phyloP scores from a whole-genome alignment of 1,139 yeast genomes.

The Blastobotrys aristatus region DNA sequence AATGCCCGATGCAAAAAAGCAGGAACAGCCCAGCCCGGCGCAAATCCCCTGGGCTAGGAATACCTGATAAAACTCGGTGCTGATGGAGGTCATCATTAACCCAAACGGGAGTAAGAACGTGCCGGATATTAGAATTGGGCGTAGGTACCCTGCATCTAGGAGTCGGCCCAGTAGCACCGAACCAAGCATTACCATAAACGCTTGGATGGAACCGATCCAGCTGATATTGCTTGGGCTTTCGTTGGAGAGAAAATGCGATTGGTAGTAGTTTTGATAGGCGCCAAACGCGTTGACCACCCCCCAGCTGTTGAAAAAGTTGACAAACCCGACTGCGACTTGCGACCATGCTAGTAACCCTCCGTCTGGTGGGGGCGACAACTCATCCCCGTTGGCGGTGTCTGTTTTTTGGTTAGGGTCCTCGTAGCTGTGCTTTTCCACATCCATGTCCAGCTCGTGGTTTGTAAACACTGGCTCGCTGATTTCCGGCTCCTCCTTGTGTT shows the following conservation, averaged over 20 bases:
- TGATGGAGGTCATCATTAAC: constrained; percentile 48
- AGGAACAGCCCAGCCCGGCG: constrained; percentile 51
- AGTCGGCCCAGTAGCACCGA: constrained; percentile 58
- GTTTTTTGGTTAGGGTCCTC: not conserved
- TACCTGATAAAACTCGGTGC: constrained; percentile 49
- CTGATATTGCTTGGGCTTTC: constrained; percentile 46
- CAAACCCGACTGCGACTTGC: constrained; percentile 36
- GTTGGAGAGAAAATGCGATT: constrained; percentile 41
- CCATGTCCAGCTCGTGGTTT: not conserved
- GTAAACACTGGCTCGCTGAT: not conserved
- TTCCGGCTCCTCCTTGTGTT: not conserved
- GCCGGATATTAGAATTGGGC: constrained; percentile 39
- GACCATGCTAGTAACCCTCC: constrained; percentile 31
- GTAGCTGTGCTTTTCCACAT: not conserved
- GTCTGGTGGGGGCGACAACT: not conserved
- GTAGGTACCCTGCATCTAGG: constrained; percentile 44
- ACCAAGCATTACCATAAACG: constrained; percentile 51
- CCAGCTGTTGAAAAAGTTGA: constrained; percentile 49
- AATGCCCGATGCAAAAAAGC: constrained; percentile 25
- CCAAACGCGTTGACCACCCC: constrained; percentile 60
- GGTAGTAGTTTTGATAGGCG: constrained; percentile 55
- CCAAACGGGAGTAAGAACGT: constrained; percentile 44
- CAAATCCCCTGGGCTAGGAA: constrained; percentile 53
- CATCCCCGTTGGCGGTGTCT: not conserved
- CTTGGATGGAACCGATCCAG: constrained; percentile 60